Percentiles rank a stretch among this genome's conserved stretches.
Evolutionary conservation across 768 basidiomycete genomes (phyloP).

Genomic region (Boletus sensibilis): DNA sequence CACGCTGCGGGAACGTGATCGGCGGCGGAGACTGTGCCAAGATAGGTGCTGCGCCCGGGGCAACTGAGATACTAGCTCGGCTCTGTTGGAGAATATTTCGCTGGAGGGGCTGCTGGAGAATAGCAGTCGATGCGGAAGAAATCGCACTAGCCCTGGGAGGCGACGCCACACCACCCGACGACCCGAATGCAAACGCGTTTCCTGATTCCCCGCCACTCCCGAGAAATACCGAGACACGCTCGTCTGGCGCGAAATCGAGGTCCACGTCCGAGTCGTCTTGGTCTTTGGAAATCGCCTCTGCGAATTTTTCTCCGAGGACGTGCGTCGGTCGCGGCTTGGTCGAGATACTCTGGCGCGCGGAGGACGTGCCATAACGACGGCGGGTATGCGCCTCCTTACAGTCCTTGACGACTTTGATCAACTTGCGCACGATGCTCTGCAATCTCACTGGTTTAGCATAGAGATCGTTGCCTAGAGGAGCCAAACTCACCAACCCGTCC

Average conservation of each 20-base stretch:
- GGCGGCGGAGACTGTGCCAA: conserved; percentile 37
- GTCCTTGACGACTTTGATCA: conserved; percentile 81
- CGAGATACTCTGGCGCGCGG: conserved; percentile 32
- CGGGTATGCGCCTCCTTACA: conserved; percentile 69
- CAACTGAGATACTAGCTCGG: conserved; percentile 33
- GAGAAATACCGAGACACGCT: conserved; percentile 39
- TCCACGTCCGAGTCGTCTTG: conserved; percentile 73
- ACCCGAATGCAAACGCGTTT: conserved; percentile 43
- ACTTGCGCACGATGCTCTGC: conserved; percentile 75
- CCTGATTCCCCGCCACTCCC: conserved; percentile 38
- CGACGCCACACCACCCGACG: conserved; percentile 23
- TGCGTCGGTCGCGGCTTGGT: conserved; percentile 41
- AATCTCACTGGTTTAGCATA: conserved; percentile 7
- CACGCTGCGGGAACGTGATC: conserved; percentile 53
- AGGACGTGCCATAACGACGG: conserved; percentile 30
- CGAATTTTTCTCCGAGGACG: conserved; percentile 62
- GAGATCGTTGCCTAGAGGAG: neutral
- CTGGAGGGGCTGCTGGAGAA: conserved; percentile 63
- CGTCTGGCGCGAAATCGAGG: conserved; percentile 68
- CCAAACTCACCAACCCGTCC: conserved; percentile 68
- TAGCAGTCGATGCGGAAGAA: conserved; percentile 55
- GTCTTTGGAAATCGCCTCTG: conserved; percentile 48
- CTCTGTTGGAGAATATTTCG: conserved; percentile 50
- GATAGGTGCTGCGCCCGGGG: conserved; percentile 17
- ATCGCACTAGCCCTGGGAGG: conserved; percentile 46